These are phyloP conservation scores for Apophysomyces ossiformis DNA, from an alignment of 371 early-diverging fungal genomes.

Conservation along the genomic window DNA sequence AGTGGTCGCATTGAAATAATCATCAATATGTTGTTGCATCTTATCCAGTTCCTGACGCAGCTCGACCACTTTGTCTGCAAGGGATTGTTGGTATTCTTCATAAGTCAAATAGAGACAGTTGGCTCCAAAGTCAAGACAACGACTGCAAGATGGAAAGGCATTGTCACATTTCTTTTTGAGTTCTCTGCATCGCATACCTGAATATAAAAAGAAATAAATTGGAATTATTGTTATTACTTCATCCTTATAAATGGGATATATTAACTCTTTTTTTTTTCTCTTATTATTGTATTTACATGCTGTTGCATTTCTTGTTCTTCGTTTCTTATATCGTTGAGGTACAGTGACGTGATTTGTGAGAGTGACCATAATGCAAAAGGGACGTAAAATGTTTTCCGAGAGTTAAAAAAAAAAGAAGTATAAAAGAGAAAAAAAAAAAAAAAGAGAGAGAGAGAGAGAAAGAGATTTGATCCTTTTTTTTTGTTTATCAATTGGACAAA, in stretches of 20 bases:
- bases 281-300: slow-evolving; percentile 5
- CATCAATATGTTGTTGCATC: slow-evolving; percentile 7
- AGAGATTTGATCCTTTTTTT: too few relatives aligned
- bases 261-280: neutral
- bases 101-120: slow-evolving; percentile 12
- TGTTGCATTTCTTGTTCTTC: slow-evolving; percentile 10
- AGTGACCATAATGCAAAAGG: neutral
- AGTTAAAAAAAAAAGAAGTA: too few relatives aligned
- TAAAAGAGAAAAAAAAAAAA: too few relatives aligned
- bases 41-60: slow-evolving; percentile 14
- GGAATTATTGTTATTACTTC: neutral
- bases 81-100: slow-evolving; percentile 15
- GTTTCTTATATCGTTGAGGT: slow-evolving; percentile 3
- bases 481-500: too few relatives aligned
- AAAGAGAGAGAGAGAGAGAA: too few relatives aligned
- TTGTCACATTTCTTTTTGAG: slow-evolving; percentile 14
- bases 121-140: slow-evolving; percentile 14
- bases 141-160: slow-evolving; percentile 10
- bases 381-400: too few relatives aligned
- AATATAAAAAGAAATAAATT: neutral
- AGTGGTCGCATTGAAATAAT: neutral
- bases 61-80: slow-evolving; percentile 6
- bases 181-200: slow-evolving; percentile 15
- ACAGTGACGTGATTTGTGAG: neutral
- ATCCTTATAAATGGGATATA: neutral